Conservation (phyloP, 108 stramenopile genomes). For the Licmophora abbreviata region DNA sequence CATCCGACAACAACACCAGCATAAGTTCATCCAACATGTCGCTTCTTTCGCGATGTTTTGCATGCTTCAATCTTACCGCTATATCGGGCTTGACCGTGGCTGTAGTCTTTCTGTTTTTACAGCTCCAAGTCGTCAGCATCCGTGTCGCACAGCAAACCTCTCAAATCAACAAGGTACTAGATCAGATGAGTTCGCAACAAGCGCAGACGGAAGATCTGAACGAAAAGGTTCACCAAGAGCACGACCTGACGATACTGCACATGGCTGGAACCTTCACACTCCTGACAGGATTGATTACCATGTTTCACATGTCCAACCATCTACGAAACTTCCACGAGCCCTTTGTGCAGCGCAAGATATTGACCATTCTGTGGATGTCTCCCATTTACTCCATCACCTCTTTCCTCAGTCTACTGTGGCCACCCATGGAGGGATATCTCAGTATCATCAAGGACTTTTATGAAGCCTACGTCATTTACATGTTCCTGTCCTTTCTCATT, state of each 20-base stretch:
- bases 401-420: constrained; percentile 59
- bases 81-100: constrained; percentile 12
- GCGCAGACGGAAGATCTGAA: constrained; percentile 12
- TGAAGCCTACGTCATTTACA: constrained; percentile 73
- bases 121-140: constrained; percentile 23
- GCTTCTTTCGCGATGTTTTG: no score
- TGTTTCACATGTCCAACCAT: constrained; percentile 78
- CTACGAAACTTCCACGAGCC: constrained; percentile 69
- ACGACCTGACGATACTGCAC: constrained; percentile 42
- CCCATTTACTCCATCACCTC: constrained; percentile 78
- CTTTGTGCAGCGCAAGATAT: constrained; percentile 74
- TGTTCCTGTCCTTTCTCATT: constrained; percentile 76
- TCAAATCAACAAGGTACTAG: constrained; percentile 21
- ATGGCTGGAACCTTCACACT: constrained; percentile 77
- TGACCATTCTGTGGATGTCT: constrained; percentile 87
- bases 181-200: constrained; percentile 4
- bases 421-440: constrained; percentile 48
- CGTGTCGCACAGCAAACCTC: constrained; percentile 18
- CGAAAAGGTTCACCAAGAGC: constrained; percentile 27
- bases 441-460: constrained; percentile 56
- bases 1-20: no score
- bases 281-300: constrained; percentile 60
- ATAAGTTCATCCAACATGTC: no score
- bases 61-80: constrained; percentile 1
- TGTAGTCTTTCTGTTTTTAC: constrained; percentile 18